Base-by-base conservation (phyloP, 371 early-diverging fungal species). In the Nematocida homosporus region DNA sequence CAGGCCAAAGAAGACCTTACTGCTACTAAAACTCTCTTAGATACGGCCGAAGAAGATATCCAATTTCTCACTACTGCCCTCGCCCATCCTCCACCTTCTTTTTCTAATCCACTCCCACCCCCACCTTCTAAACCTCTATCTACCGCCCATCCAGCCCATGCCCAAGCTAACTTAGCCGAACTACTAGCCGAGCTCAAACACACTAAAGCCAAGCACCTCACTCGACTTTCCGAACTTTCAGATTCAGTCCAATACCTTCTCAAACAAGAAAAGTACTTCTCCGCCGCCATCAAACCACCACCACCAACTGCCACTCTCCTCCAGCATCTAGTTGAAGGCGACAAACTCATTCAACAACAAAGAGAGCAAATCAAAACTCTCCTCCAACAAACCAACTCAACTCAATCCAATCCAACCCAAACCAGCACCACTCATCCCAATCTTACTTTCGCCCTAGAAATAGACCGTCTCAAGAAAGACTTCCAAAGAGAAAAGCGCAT, bases 341-440 rank as follows among this genome's bases (percentile, higher is more conserved):
- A 72, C 41, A 41, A 34, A 5, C 29, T 72, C 53, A 76, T 82
- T 3, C 47, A 67, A 13, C 6, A 66, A 23, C 66, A 81, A 51
- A 81, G 67, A 63, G 68, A 77, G 35, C 78, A 83, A 63, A 81
- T 83, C 56, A 41, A 53, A 16, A 65, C 42, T 27, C 78, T 83
- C 3, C 75, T 55, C 23, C 56, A 52, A 2, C 66, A 67, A 56
- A 13, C 10, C 20, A 41, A 8, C 59, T 20, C 13, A n/a, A 6
- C 8, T 8, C 20, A 20, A 18, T 13, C 35, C 8, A n/a, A 35
- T n/a, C n/a, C n/a, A n/a, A 40, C 4, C 3, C n/a, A 47, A 23
- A 44, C 41, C 4, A 8, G 25, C 5, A 30, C 30, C 40, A 40
- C 60, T 48, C 10, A 34, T 53, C 27, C 44, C 27, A 72, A 23